Conservation (phyloP, 495 filamentous ascomycete species). For the Rostrohypoxylon terebratum region DNA sequence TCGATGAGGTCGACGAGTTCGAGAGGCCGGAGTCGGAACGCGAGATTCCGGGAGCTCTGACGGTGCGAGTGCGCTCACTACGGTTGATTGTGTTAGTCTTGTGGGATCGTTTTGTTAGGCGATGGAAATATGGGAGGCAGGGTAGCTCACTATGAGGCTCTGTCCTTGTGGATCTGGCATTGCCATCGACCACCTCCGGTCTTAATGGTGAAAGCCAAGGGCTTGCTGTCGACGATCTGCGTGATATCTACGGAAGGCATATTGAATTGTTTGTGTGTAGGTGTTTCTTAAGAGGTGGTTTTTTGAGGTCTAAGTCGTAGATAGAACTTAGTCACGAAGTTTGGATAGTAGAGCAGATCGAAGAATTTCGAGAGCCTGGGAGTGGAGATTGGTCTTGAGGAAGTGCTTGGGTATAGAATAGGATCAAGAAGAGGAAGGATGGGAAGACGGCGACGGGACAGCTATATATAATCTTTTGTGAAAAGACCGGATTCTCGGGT, state of each 20-base stretch:
- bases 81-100: background rate
- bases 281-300: background rate
- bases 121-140: background rate
- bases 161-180: constrained; percentile 56
- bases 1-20: constrained; percentile 44
- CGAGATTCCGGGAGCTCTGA: constrained; percentile 45
- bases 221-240: constrained; percentile 51
- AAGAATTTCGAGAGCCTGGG: background rate
- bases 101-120: constrained; percentile 12
- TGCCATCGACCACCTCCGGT: constrained; percentile 53
- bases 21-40: constrained; percentile 48
- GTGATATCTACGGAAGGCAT: constrained; percentile 50
- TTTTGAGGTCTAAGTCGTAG: background rate
- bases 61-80: constrained; percentile 54
- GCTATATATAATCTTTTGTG: constrained; percentile 38
- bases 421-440: constrained; percentile 7
- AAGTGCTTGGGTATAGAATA: constrained; percentile 14
- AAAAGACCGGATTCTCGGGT: constrained; percentile 32
- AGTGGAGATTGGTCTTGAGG: constrained; percentile 33
- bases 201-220: constrained; percentile 59
- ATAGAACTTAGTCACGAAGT: constrained; percentile 2
- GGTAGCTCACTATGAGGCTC: constrained; percentile 55
- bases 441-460: constrained; percentile 15
- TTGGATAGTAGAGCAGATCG: background rate
- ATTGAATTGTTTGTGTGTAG: constrained; percentile 18